A percentile compares a stretch with the other conserved stretches of the same genome.
Evolutionary conservation across 78 protist genomes (phyloP).

Genomic region (Blattamonas nauphoetae): DNA sequence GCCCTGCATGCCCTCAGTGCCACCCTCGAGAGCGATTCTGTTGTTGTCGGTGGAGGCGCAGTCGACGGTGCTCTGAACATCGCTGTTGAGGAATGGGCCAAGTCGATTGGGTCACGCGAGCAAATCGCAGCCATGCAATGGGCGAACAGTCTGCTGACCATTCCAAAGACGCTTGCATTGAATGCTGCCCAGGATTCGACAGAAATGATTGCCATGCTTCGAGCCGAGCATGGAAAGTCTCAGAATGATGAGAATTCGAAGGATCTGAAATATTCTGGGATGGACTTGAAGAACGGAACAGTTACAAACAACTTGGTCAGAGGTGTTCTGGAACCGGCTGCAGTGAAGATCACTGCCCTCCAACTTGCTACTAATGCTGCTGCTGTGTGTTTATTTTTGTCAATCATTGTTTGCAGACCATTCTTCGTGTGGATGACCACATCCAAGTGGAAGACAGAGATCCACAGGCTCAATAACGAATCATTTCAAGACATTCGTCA

Average conservation of each 20-base stretch:
- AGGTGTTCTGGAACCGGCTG: constrained; percentile 97
- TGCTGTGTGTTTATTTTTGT: constrained; percentile 46
- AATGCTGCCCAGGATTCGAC: constrained; percentile 95
- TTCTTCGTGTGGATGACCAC: constrained; percentile 33
- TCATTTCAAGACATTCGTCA: background rate
- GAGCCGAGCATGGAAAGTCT: constrained; percentile 80
- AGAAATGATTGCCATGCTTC: constrained; percentile 85
- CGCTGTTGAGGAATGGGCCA: constrained; percentile 85
- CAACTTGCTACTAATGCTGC: constrained; percentile 98
- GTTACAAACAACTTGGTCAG: constrained; percentile 66
- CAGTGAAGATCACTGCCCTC: constrained; percentile 81
- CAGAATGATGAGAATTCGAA: constrained; percentile 62
- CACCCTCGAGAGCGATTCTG: constrained; percentile 66
- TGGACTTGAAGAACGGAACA: constrained; percentile 25
- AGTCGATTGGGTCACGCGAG: constrained; percentile 74
- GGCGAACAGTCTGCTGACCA: constrained; percentile 90
- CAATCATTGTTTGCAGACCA: constrained; percentile 12
- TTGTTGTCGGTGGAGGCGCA: constrained; percentile 89
- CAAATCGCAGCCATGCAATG: constrained; percentile 94
- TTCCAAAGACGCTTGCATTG: constrained; percentile 89
- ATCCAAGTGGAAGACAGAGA: background rate
- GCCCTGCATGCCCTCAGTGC: constrained; percentile 89
- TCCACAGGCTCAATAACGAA: background rate
- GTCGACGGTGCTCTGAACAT: constrained; percentile 92
- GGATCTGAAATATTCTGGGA: constrained; percentile 26